Conservation (phyloP, 768 basidiomycete species). For the Boletellus emodensis region DNA sequence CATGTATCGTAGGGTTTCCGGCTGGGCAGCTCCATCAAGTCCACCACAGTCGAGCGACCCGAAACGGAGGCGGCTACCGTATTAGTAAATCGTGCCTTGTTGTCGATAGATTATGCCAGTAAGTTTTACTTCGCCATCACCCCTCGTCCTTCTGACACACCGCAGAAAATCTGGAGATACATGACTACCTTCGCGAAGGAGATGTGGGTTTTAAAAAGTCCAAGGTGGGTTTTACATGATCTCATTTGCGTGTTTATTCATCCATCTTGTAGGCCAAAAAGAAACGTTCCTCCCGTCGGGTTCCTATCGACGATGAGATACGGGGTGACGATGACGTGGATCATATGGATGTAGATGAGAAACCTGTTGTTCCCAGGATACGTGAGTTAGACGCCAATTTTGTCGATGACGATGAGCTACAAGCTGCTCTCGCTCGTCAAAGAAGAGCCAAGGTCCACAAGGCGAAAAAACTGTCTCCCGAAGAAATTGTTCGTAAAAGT, state of each 20-base stretch:
- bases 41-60: constrained; percentile 34
- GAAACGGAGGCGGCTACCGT: constrained; percentile 48
- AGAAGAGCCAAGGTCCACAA: constrained; percentile 79
- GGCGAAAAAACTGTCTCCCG: constrained; percentile 70
- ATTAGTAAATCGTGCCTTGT: constrained; percentile 71
- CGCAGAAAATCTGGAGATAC: constrained; percentile 76
- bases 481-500: constrained; percentile 80
- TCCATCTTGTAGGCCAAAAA: constrained; percentile 71
- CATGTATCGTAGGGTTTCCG: constrained; percentile 68
- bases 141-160: constrained; percentile 8
- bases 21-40: constrained; percentile 60
- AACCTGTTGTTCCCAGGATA: constrained; percentile 60
- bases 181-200: constrained; percentile 90
- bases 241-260: not conserved
- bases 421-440: constrained; percentile 84
- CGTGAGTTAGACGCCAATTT: constrained; percentile 84
- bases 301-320: constrained; percentile 39
- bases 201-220: constrained; percentile 95
- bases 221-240: constrained; percentile 49
- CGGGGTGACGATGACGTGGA: constrained; percentile 12
- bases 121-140: constrained; percentile 30
- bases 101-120: constrained; percentile 91
- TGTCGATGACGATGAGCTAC: constrained; percentile 97
- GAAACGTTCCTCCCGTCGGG: constrained; percentile 74
- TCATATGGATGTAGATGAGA: constrained; percentile 79